Evolutionary conservation across 1,284 basidiomycete species (phyloP).

Genomic region (Anthracocystis setariae): DNA sequence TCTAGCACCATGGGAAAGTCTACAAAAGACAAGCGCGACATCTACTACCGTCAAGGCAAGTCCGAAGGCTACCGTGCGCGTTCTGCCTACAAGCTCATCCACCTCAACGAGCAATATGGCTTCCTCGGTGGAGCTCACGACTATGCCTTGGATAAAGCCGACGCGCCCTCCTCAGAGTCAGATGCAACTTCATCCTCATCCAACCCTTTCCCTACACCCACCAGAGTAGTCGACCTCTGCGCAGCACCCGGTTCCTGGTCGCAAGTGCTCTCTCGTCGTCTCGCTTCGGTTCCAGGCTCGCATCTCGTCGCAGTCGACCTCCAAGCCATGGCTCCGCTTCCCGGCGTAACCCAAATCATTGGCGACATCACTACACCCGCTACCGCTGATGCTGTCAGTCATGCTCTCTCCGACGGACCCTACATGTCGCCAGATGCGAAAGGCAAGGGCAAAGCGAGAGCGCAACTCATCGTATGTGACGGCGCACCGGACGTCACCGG

Average conservation of each 20-base stretch:
- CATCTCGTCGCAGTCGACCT: conserved; percentile 72
- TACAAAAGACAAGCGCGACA: conserved; percentile 71
- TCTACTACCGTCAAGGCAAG: conserved; percentile 71
- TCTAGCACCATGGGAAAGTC: conserved; percentile 62
- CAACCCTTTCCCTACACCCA: conserved; percentile 25
- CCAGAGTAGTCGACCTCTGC: conserved; percentile 72
- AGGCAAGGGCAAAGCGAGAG: conserved; percentile 67
- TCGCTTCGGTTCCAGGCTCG: conserved; percentile 54
- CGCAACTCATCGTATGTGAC: conserved; percentile 73
- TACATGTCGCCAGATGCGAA: conserved; percentile 5
- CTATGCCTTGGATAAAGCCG: conserved; percentile 28
- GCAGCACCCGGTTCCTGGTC: conserved; percentile 72
- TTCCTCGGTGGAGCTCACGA: conserved; percentile 68
- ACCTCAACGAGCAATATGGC: conserved; percentile 72
- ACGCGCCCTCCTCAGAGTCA: conserved; percentile 6
- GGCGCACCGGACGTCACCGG: conserved; percentile 75
- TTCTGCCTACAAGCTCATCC: conserved; percentile 72
- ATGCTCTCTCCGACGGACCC: conserved; percentile 66
- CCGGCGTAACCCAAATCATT: conserved; percentile 71
- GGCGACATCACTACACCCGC: conserved; percentile 73
- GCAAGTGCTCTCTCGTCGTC: conserved; percentile 67
- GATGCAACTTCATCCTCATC: background rate
- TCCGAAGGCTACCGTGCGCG: conserved; percentile 71
- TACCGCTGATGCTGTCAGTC: conserved; percentile 71
- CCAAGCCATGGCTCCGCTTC: conserved; percentile 73